These are phyloP conservation scores for Annona squamosa DNA, from an alignment of 164 flowering plant species.

Conservation along the genomic window DNA sequence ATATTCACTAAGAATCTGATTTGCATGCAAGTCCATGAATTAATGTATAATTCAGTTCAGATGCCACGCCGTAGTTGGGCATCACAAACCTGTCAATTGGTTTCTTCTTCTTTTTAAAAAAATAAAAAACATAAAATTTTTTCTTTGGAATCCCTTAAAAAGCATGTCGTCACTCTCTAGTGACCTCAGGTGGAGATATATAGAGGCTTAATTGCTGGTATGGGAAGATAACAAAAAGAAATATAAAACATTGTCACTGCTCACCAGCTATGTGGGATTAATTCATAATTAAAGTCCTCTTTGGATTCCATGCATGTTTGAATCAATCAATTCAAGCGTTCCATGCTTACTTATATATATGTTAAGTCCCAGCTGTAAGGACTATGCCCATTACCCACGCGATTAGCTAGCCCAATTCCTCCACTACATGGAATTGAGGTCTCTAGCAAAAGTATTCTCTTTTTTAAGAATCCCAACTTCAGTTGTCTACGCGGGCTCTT, in stretches of 20 bases:
- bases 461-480: background rate
- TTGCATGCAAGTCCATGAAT: background rate
- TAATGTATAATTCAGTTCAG: background rate
- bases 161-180: background rate
- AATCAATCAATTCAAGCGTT: conserved; percentile 4
- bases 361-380: background rate
- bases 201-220: background rate
- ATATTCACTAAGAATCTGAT: too few species aligned
- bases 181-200: background rate
- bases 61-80: background rate
- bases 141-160: background rate
- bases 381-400: background rate
- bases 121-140: background rate
- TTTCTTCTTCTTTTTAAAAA: background rate
- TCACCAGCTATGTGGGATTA: too few species aligned
- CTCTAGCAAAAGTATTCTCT: conserved; percentile 3
- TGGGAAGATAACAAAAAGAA: background rate
- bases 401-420: background rate
- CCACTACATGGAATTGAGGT: conserved; percentile 17
- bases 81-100: too few species aligned
- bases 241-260: background rate
- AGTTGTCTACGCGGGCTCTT: conserved; percentile 3
- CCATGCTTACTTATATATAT: conserved; percentile 13
- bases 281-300: background rate
- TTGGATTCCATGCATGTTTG: background rate